Conservation (phyloP, 306 rosid genomes). For the Cicer pinnatifidum region DNA sequence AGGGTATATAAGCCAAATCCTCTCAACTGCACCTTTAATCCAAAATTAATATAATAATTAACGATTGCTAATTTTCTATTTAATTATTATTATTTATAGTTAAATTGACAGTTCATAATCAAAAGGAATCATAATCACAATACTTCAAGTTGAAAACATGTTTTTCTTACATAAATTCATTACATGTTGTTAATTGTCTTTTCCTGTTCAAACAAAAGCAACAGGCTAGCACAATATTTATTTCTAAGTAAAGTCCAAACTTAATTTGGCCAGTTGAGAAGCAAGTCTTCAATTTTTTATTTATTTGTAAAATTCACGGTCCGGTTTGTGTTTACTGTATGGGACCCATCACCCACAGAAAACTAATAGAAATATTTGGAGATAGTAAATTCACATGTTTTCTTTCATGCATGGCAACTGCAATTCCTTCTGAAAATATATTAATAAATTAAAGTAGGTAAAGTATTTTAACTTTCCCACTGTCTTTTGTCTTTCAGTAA, state of each 20-base stretch:
- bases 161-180: not conserved
- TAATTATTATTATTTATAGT: not conserved
- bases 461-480: conserved; percentile 22
- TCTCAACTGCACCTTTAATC: not conserved
- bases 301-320: not conserved
- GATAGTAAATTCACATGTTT: conserved; percentile 43
- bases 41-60: not conserved
- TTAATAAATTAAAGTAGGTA: not conserved
- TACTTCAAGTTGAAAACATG: not conserved
- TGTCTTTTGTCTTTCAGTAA: not conserved
- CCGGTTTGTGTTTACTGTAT: conserved; percentile 3
- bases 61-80: not conserved
- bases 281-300: not conserved
- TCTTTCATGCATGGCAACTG: conserved; percentile 45
- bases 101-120: conserved; percentile 18
- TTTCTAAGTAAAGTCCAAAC: conserved; percentile 25
- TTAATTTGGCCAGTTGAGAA: conserved; percentile 17
- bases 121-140: conserved; percentile 28
- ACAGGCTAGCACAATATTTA: conserved; percentile 18
- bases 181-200: conserved; percentile 18
- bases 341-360: conserved; percentile 36
- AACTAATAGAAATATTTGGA: not conserved
- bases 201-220: conserved; percentile 41
- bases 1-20: conserved; percentile 7
- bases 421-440: not conserved